Conservation (phyloP, 1,139 yeast genomes). For the Arxiozyma bovina region DNA sequence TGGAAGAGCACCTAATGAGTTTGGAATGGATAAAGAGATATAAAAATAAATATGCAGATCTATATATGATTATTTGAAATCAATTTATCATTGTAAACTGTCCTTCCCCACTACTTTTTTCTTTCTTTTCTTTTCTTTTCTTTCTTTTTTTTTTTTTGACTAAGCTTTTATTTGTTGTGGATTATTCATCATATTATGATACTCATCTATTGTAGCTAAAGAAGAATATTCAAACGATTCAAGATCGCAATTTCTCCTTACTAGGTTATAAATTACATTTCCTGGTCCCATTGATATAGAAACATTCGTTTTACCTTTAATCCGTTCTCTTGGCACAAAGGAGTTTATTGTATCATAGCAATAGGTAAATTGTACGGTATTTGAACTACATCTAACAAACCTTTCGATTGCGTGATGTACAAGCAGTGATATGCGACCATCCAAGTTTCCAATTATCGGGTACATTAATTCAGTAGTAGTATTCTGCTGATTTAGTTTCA, state of each 20-base stretch:
- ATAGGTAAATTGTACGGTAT: slow-evolving; percentile 28
- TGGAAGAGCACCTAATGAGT: neutral
- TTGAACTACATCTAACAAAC: slow-evolving; percentile 28
- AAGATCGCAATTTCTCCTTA: slow-evolving; percentile 23
- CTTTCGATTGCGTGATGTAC: slow-evolving; percentile 28
- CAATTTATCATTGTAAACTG: too few relatives aligned
- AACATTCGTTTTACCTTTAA: slow-evolving; percentile 8
- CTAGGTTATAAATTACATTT: slow-evolving; percentile 22
- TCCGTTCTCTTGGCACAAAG: slow-evolving; percentile 7
- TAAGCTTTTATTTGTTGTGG: too few relatives aligned
- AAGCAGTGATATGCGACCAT: slow-evolving; percentile 23
- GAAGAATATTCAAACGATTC: slow-evolving; percentile 22
- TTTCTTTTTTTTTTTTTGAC: too few relatives aligned
- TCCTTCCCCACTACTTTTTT: too few relatives aligned
- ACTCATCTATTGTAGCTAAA: slow-evolving; percentile 20
- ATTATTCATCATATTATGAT: slow-evolving; percentile 7
- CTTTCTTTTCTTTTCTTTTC: too few relatives aligned
- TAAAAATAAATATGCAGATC: too few relatives aligned
- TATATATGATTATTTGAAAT: too few relatives aligned
- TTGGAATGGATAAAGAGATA: too few relatives aligned
- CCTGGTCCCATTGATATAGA: slow-evolving; percentile 30
- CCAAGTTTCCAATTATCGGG: slow-evolving; percentile 27
- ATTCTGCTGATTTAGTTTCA: slow-evolving; percentile 23
- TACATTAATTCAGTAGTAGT: slow-evolving; percentile 20
- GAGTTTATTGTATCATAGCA: slow-evolving; percentile 26